Conservation (phyloP, 2,329 filamentous ascomycete species). For the Aspergillus texensis region DNA sequence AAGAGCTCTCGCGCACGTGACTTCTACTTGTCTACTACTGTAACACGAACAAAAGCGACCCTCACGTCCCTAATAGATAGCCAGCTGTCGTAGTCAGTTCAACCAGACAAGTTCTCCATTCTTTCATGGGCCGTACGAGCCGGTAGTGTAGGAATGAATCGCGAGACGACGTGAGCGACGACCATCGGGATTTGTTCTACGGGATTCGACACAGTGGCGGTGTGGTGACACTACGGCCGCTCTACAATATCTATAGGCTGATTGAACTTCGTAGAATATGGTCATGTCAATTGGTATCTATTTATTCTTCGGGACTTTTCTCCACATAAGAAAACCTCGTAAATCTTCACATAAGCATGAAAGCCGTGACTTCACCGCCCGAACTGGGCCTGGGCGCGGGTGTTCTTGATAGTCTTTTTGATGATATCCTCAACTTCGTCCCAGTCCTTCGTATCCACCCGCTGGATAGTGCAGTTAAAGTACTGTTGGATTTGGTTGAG, state of each 20-base stretch:
- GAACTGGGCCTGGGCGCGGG: conserved; percentile 45
- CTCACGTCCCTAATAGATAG: too few relatives aligned
- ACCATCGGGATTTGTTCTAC: too few relatives aligned
- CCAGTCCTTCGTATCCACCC: conserved; percentile 85
- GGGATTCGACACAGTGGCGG: too few relatives aligned
- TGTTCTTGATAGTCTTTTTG: conserved; percentile 73
- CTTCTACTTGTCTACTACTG: too few relatives aligned
- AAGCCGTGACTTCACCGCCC: conserved; percentile 14
- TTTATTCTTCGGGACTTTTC: conserved; percentile 26
- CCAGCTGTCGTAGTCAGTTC: too few relatives aligned
- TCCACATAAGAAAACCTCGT: conserved; percentile 26
- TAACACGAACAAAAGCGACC: too few relatives aligned
- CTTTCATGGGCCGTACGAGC: too few relatives aligned
- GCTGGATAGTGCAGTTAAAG: conserved; percentile 79
- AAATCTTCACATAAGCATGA: conserved; percentile 29
- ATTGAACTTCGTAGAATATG: background rate
- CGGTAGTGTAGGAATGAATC: too few relatives aligned
- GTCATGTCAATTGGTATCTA: conserved; percentile 35
- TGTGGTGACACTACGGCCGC: too few relatives aligned
- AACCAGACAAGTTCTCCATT: too few relatives aligned
- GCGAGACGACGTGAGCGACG: too few relatives aligned
- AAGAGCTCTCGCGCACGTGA: background rate
- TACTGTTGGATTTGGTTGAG: conserved; percentile 77
- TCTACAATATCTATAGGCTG: background rate
- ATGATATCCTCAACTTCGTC: conserved; percentile 83